Percentiles rank a stretch among this genome's conserved stretches.
phyloP scores from a whole-genome alignment of 805 yeast genomes.

The Candida maltosa region DNA sequence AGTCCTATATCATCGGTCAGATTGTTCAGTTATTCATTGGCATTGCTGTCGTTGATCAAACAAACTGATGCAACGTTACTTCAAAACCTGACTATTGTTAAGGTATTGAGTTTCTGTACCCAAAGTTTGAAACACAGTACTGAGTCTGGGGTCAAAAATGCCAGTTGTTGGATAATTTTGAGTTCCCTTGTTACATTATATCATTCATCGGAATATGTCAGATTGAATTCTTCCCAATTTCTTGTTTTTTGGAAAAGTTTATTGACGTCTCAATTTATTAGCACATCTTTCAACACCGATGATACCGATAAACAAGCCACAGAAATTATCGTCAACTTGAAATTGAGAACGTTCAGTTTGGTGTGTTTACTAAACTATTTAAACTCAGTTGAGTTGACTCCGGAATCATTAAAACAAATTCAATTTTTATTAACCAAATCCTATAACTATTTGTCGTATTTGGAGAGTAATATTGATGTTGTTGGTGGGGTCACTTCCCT shows the following conservation, averaged over 20 bases:
- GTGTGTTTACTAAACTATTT: conserved; percentile 38
- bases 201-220: conserved; percentile 39
- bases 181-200: conserved; percentile 38
- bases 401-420: conserved; percentile 38
- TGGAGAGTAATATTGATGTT: conserved; percentile 33
- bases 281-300: conserved; percentile 15
- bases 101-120: conserved; percentile 43
- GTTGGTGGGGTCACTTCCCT: conserved; percentile 34
- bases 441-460: conserved; percentile 36
- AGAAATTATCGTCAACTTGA: conserved; percentile 33
- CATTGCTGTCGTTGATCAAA: conserved; percentile 32
- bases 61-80: conserved; percentile 31
- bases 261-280: conserved; percentile 38
- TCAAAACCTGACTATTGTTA: conserved; percentile 39
- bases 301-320: conserved; percentile 15
- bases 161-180: conserved; percentile 41
- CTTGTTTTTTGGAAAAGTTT: conserved; percentile 43
- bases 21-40: conserved; percentile 31
- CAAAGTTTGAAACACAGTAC: conserved; percentile 39
- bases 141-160: conserved; percentile 21
- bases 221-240: conserved; percentile 41
- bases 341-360: conserved; percentile 35
- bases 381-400: conserved; percentile 32
- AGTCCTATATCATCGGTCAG: conserved; percentile 16
- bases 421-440: conserved; percentile 40